Base-by-base conservation (phyloP, 2,329 filamentous ascomycete genomes). In the Leptographium galeiforme region DNA sequence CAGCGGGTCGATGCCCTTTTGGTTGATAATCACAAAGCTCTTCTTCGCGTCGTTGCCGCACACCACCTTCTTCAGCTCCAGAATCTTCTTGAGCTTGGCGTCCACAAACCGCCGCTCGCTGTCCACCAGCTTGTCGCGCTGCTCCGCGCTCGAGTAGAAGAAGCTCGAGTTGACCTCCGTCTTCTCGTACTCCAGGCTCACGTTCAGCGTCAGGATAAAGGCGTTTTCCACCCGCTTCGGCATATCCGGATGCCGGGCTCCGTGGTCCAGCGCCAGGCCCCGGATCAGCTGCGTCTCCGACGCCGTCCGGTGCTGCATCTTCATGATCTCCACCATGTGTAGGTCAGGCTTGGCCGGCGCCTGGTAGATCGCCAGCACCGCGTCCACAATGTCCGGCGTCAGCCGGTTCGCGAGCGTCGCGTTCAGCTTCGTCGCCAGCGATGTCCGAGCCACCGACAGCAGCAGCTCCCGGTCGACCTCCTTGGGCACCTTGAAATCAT, bases 241-340 rank as follows among this genome's bases (percentile, higher is more conserved):
- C 93, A 98, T 98, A 66, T 98, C 93, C 4, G 93, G 93, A 71
- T 98, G 93, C 65, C 93, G 82, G 13, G 93, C 90, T 60, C 93
- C 93, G 69, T 98, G 93, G 64, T 98, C 93, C 57, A 98, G 75
- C 11, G 89, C 93, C 55, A 98, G 77, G 56, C 93, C 93, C 59
- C 87, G 83, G 68, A 98, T 96, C 56, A 98, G 81, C 70, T 95
- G 89, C 54, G 93, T 98, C 69, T 98, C 93, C 36, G 93, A 88
- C 55, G 91, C 90, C 51, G 88, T 89, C 62, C 91, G 87, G 74
- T 98, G 93, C 74, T 98, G 93, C 91, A 98, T 97, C 69, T 95
- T 97, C 93, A 98, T 98, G 63, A 98, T 97, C 72, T 98, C 93
- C 61, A 98, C 79, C 93, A 98, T 98, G 75, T 97, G 91, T 64